Percentiles rank a stretch among this genome's conserved stretches.
Conservation (phyloP, 2,329 filamentous ascomycete genomes). For the Raffaelea arxii region DNA sequence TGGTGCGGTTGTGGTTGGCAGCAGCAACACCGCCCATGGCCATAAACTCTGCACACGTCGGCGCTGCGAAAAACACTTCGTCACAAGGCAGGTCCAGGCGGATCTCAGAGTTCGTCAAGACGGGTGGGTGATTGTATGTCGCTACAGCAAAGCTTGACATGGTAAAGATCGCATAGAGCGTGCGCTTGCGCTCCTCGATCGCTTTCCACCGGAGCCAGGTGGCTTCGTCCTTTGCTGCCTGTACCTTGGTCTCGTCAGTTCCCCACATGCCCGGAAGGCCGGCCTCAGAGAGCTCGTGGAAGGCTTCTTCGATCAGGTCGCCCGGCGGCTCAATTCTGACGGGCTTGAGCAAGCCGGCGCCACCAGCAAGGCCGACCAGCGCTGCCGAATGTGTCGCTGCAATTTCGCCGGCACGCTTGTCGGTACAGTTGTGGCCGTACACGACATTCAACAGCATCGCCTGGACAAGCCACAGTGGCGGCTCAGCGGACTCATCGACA, state of each 20-base stretch:
- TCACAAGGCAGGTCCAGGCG: constrained; percentile 82
- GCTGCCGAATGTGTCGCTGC: constrained; percentile 87
- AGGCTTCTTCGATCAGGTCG: constrained; percentile 43
- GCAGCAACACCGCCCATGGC: constrained; percentile 62
- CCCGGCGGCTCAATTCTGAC: constrained; percentile 40
- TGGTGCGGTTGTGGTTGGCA: constrained; percentile 59
- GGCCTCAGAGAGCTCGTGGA: too few relatives aligned
- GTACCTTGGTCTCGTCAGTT: constrained; percentile 19
- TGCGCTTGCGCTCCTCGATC: constrained; percentile 84
- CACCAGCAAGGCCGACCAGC: constrained; percentile 80
- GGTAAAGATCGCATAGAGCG: constrained; percentile 82
- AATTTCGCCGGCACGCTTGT: constrained; percentile 83
- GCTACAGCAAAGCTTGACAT: constrained; percentile 85
- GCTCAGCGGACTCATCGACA: constrained; percentile 59
- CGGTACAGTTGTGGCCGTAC: constrained; percentile 89
- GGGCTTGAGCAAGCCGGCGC: constrained; percentile 59
- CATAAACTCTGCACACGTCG: constrained; percentile 73
- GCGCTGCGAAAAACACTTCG: constrained; percentile 80
- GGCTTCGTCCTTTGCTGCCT: constrained; percentile 46
- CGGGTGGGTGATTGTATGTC: constrained; percentile 85
- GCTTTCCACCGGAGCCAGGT: constrained; percentile 88
- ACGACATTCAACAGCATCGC: constrained; percentile 95
- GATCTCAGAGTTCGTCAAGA: constrained; percentile 90
- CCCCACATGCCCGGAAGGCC: constrained; percentile 31
- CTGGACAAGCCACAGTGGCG: constrained; percentile 90